Base-by-base conservation (phyloP, 106 monocot genomes). In the Dendrobium huoshanense region DNA sequence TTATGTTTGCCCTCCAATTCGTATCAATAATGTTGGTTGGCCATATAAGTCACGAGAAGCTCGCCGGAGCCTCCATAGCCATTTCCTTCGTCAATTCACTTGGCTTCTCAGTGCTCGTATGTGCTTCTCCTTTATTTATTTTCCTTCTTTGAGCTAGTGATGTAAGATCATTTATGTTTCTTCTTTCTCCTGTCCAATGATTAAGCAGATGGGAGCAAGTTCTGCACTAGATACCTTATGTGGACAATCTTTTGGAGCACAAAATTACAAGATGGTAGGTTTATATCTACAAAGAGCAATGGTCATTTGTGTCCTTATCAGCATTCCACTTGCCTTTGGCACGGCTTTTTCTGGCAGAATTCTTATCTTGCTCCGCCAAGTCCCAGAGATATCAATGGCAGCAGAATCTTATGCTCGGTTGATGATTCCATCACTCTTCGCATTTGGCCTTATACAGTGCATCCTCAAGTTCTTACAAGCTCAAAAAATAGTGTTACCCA, bases 171-270 rank as follows among this genome's bases (percentile, higher is more conserved):
- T 13, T 51, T 13, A 51, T 11, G 51, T 11, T 51, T 51, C 13
- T 10, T 51, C 51, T 13, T 51, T 51, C 11, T 51, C 13, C 0
- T 51, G 51, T 15, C 51, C 51, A 15, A 11, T 9, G 15, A 13
- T 27, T 51, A 74, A 55, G 64, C 58, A 94, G 94, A 78, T 94
- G 83, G 91, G 91, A 42, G 83, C 91, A 89, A 89, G 81, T 61
- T 86, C 65, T 54, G 94, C 91, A 61, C 68, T 95, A 75, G 94
- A 95, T 40, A 95, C 94, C n/a, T 82, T 92, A 29, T 95, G 94
- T 77, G 94, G 94, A 22, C 94, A 90, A 45, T 80, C 90, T 40
- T 90, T 85, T 67, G 94, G 94, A 17, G 94, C 91, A 47, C 88
- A 90, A 72, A 83, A 88, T 51, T 90, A 87, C 80, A 80, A 77